Evolutionary conservation across 163 green algal species (phyloP), one percentile per base, ranked within the genome.

Genomic region (Coccomyxa subellipsoidea): DNA sequence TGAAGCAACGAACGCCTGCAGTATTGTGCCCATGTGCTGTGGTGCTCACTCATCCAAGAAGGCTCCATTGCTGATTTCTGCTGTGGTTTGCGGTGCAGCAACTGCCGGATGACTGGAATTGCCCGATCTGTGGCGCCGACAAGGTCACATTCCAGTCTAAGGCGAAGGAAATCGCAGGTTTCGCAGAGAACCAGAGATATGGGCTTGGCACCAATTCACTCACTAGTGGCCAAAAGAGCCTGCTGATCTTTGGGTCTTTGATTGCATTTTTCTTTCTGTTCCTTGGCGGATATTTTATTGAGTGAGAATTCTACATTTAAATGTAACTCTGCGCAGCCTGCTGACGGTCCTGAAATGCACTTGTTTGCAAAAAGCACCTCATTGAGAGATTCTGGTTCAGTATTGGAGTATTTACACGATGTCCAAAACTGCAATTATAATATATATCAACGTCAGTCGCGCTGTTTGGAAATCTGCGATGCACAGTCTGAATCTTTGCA

Each of bases 171-270:
- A 86, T 99, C 27, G 96, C 96, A 0, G 96, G 96, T 27, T 99
- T 99, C 89, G 95, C 93, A 21, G 92, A 97, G 83, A 99, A 99
- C 90, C 95, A 98, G 87, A 84, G 86, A 12, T 99, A 99, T 80
- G 96, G 96, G 0, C 85, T 99, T 8, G 96, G 96, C n/a, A 94
- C 89, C 72, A 99, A 99, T 89, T 89, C 85, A n/a, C 93, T 98
- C 90, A 99, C 95, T 0, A 91, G 85, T 29, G 90, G 87, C 9
- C 95, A 99, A 83, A 99, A 99, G 90, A 88, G 72, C 25, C 34
- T 94, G 35, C 88, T 99, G 25, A 99, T 99, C 82, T 99, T 95
- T 78, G 96, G 96, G 1, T 87, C 87, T 5, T 86, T 99, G 4
- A 82, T 86, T 2, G 23, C 94, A 7, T 97, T 97, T 83, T 97